phyloP scores from a whole-genome alignment of 2,329 filamentous ascomycete species.

The Pseudogymnoascus sp. region DNA sequence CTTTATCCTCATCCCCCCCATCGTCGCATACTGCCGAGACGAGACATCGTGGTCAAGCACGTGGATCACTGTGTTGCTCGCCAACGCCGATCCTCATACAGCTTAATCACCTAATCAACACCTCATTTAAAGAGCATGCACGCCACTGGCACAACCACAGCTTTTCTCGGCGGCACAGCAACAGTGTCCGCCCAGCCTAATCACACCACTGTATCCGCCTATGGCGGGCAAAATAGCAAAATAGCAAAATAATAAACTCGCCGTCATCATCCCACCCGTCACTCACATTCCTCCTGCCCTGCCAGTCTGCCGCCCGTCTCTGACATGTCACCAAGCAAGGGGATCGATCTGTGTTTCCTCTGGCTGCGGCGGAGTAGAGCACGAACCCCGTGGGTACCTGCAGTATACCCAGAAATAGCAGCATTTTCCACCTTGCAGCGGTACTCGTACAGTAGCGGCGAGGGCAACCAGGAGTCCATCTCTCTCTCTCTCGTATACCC shows the following conservation, averaged over 20 bases:
- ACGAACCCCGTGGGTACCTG: not conserved
- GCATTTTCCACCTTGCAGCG: not conserved
- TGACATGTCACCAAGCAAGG: not conserved
- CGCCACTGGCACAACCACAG: not conserved
- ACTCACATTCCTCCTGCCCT: not conserved
- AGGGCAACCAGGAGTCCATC: not conserved
- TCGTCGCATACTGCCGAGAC: not conserved
- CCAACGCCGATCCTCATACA: conserved; percentile 1
- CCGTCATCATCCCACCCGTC: not conserved
- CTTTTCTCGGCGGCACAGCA: not conserved
- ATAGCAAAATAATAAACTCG: not conserved
- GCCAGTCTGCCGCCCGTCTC: no score
- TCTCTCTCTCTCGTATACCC: not conserved
- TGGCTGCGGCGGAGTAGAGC: not conserved
- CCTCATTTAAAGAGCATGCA: not conserved
- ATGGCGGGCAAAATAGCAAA: not conserved
- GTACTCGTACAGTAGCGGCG: not conserved
- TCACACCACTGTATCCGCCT: not conserved
- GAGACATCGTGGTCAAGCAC: not conserved
- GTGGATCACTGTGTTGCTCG: not conserved
- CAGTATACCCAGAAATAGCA: conserved; percentile 2
- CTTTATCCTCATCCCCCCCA: not conserved
- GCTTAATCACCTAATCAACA: not conserved
- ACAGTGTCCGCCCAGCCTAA: not conserved
- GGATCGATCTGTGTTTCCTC: not conserved